phyloP scores from a whole-genome alignment of 2,329 filamentous ascomycete genomes.

The Magnaporthales sp. region DNA sequence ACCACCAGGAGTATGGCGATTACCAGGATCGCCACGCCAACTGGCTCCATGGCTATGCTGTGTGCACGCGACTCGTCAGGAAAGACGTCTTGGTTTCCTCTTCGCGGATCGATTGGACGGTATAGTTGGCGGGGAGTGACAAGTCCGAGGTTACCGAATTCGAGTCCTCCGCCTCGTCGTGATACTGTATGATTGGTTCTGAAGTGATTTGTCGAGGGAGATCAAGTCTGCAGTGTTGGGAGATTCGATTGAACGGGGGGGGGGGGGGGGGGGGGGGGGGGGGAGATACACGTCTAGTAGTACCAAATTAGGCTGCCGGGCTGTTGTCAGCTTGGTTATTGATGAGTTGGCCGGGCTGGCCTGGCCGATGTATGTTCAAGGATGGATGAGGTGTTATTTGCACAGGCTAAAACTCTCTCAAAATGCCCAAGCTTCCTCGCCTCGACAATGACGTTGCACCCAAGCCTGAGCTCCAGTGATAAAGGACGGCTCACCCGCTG shows the following conservation, averaged over 20 bases:
- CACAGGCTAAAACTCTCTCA: background rate
- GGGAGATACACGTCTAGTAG: background rate
- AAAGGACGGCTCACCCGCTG: background rate
- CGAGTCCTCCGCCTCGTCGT: background rate
- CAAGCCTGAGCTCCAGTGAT: background rate
- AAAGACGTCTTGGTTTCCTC: background rate
- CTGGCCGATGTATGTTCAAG: background rate
- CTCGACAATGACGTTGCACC: background rate
- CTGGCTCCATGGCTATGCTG: conserved; percentile 39
- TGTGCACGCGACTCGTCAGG: background rate
- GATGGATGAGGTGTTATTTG: background rate
- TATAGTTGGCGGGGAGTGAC: background rate
- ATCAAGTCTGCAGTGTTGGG: background rate
- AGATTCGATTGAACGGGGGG: background rate
- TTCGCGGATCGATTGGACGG: background rate
- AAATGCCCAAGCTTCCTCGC: background rate
- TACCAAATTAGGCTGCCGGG: background rate
- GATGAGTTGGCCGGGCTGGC: background rate
- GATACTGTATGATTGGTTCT: background rate
- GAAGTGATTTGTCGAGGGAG: background rate
- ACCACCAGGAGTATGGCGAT: conserved; percentile 53
- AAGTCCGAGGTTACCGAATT: background rate
- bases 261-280: too few species aligned
- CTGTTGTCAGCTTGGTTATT: background rate
- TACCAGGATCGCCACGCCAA: conserved; percentile 65